phyloP scores from a whole-genome alignment of 768 basidiomycete genomes.

The Fibroporia radiculosa region DNA sequence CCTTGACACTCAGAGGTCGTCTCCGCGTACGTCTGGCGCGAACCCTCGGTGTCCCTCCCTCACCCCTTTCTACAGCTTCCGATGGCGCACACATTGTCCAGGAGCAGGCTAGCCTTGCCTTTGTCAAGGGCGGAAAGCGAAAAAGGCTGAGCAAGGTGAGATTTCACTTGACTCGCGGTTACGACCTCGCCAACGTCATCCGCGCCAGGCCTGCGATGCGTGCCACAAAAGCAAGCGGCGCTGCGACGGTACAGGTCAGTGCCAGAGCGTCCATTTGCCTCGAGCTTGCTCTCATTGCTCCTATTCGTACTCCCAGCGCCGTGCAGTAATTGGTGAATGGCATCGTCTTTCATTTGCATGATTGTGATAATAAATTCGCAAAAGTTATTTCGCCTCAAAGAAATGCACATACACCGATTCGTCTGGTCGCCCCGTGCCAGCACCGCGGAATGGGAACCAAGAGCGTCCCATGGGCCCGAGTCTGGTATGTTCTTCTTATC shows the following conservation, averaged over 20 bases:
- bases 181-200: not conserved
- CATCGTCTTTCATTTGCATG: not conserved
- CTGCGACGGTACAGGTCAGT: slow-evolving; percentile 73
- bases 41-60: not conserved
- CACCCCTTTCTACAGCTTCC: not conserved
- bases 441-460: slow-evolving; percentile 30
- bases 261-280: slow-evolving; percentile 3
- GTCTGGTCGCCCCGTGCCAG: slow-evolving; percentile 72
- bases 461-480: not conserved
- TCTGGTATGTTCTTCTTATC: not conserved
- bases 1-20: not conserved
- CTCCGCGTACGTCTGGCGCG: not conserved
- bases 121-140: slow-evolving; percentile 45
- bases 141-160: slow-evolving; percentile 46
- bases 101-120: slow-evolving; percentile 30
- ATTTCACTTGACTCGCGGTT: not conserved
- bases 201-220: slow-evolving; percentile 61
- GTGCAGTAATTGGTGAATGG: slow-evolving; percentile 69
- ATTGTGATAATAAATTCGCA: slow-evolving; percentile 11
- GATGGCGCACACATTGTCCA: slow-evolving; percentile 6
- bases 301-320: slow-evolving; percentile 38
- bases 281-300: not conserved
- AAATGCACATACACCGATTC: slow-evolving; percentile 76
- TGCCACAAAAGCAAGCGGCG: slow-evolving; percentile 83
- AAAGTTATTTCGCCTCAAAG: slow-evolving; percentile 75